phyloP scores from a whole-genome alignment of 2,329 filamentous ascomycete genomes.

The Fusarium equiseti region DNA sequence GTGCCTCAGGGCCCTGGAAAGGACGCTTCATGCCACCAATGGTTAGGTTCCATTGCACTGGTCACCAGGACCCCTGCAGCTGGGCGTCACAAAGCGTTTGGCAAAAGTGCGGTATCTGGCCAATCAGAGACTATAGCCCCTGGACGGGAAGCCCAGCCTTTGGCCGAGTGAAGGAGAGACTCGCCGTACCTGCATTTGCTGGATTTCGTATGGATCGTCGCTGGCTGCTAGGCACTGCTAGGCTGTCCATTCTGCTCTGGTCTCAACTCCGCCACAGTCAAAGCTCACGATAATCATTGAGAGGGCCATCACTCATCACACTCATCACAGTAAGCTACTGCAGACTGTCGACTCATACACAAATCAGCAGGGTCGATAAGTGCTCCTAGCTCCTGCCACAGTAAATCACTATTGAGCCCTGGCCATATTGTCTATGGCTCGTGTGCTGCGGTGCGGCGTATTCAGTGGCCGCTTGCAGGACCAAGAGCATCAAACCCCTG shows the following conservation, averaged over 20 bases:
- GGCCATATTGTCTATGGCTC: conserved; percentile 26
- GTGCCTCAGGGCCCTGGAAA: conserved; percentile 19
- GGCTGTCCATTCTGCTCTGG: conserved; percentile 23
- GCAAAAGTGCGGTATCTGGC: conserved; percentile 18
- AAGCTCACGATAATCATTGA: conserved; percentile 30
- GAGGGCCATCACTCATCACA: conserved; percentile 5
- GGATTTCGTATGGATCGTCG: conserved; percentile 26
- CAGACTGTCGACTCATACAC: conserved; percentile 24
- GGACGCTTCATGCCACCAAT: conserved; percentile 44
- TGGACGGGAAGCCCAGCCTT: conserved; percentile 33
- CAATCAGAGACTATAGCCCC: conserved; percentile 37
- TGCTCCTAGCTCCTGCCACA: not conserved
- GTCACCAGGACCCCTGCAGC: conserved; percentile 28
- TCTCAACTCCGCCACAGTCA: conserved; percentile 33
- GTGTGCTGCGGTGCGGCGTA: conserved; percentile 24
- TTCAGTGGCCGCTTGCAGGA: conserved; percentile 37
- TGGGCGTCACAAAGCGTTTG: conserved; percentile 43
- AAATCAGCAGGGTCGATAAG: not conserved
- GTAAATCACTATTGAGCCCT: conserved; percentile 3
- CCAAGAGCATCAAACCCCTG: conserved; percentile 36
- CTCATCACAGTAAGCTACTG: not conserved
- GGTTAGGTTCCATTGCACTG: conserved; percentile 26
- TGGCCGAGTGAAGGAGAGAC: conserved; percentile 16
- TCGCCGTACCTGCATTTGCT: conserved; percentile 33
- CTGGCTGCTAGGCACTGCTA: conserved; percentile 19